Evolutionary conservation across 352 stramenopile species (phyloP).

Genomic region (Phytophthora citricola): DNA sequence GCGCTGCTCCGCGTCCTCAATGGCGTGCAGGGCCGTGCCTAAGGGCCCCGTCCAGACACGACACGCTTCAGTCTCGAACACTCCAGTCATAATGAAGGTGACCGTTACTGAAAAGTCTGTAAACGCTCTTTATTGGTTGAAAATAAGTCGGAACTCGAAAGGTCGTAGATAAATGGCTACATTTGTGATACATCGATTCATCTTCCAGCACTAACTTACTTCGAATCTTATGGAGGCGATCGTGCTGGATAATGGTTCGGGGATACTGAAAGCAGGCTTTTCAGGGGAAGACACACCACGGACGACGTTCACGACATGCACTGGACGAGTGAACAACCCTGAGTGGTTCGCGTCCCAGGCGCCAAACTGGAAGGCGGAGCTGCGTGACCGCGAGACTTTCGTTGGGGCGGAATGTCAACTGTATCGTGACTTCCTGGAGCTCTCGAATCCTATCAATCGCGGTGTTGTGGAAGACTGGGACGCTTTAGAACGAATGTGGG

Average conservation of each 20-base stretch:
- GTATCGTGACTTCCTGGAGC: slow-evolving; percentile 72
- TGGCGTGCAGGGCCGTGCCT: slow-evolving; percentile 31
- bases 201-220: neutral
- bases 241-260: slow-evolving; percentile 90
- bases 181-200: slow-evolving; percentile 31
- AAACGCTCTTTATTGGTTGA: slow-evolving; percentile 27
- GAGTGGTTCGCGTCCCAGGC: slow-evolving; percentile 80
- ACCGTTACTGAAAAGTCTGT: slow-evolving; percentile 3
- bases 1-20: slow-evolving; percentile 38
- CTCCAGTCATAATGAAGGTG: slow-evolving; percentile 16
- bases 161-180: slow-evolving; percentile 37
- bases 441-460: slow-evolving; percentile 77
- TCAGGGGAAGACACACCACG: slow-evolving; percentile 86
- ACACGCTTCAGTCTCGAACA: slow-evolving; percentile 45
- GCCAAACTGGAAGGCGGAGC: slow-evolving; percentile 60
- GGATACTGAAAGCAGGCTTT: slow-evolving; percentile 83
- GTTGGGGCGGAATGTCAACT: slow-evolving; percentile 68
- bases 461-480: slow-evolving; percentile 88
- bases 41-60: slow-evolving; percentile 53
- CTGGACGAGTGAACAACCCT: slow-evolving; percentile 79
- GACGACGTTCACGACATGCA: slow-evolving; percentile 70
- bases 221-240: slow-evolving; percentile 61
- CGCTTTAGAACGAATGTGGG: slow-evolving; percentile 85
- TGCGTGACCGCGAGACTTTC: slow-evolving; percentile 81
- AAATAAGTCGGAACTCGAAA: slow-evolving; percentile 32